phyloP scores from a whole-genome alignment of 148 eudicot genomes.

The Dysphania ambrosioides region DNA sequence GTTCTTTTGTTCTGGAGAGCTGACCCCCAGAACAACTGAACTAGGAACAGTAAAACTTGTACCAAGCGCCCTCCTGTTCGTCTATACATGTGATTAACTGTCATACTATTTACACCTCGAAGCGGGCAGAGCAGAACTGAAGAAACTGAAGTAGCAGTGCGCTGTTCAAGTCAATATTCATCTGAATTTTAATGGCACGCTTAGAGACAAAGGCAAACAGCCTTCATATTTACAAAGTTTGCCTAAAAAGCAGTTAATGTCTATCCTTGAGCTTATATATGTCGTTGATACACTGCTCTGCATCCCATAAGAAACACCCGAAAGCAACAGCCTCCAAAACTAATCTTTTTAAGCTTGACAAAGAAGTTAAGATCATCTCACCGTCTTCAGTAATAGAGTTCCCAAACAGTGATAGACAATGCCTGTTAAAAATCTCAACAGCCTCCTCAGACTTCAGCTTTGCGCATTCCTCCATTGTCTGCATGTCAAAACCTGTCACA shows the following conservation, averaged over 20 bases:
- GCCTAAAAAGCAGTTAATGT: background rate
- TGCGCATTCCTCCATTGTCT: constrained; percentile 46
- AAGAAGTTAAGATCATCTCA: constrained; percentile 59
- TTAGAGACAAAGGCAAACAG: background rate
- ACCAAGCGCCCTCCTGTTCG: no score
- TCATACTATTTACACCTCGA: background rate
- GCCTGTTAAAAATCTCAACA: constrained; percentile 47
- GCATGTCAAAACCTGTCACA: constrained; percentile 51
- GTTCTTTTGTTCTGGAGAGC: no score
- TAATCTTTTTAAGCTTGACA: constrained; percentile 71
- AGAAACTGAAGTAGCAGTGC: background rate
- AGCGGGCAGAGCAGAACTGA: background rate
- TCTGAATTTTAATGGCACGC: constrained; percentile 9
- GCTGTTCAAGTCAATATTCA: background rate
- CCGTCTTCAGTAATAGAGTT: constrained; percentile 29
- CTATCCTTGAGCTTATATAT: constrained; percentile 55
- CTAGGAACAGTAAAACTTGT: no score
- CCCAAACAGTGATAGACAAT: constrained; percentile 61
- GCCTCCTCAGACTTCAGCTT: constrained; percentile 60
- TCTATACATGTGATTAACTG: constrained; percentile 3
- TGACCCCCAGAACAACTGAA: background rate
- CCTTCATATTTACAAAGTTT: constrained; percentile 17
- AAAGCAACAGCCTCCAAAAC: constrained; percentile 82
- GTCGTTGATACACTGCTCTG: constrained; percentile 51
- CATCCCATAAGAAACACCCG: constrained; percentile 87